Conservation (phyloP, 306 rosid species). For the Senna siamea region DNA sequence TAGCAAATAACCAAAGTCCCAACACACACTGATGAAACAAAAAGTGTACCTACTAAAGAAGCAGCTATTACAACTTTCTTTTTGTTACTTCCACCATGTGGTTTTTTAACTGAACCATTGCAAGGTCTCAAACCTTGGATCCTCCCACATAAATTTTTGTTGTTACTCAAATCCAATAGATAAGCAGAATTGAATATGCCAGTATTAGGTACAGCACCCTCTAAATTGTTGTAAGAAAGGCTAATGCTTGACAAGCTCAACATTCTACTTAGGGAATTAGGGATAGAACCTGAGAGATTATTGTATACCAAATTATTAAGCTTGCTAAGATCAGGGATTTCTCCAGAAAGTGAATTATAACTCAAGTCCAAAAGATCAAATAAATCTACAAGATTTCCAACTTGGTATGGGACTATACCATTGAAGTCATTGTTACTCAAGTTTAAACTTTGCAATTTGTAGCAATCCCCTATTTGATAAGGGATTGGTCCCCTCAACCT, state of each 20-base stretch:
- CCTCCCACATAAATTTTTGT: background rate
- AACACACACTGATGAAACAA: no score
- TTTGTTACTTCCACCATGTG: background rate
- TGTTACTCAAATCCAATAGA: background rate
- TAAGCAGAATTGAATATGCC: background rate
- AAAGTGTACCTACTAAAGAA: background rate
- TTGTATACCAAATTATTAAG: constrained; percentile 38
- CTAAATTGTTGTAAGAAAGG: background rate
- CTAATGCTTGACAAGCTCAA: constrained; percentile 6
- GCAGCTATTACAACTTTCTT: background rate
- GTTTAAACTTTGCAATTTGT: constrained; percentile 19
- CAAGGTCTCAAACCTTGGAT: constrained; percentile 26
- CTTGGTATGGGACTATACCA: constrained; percentile 40
- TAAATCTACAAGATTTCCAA: constrained; percentile 37
- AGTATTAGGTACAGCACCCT: background rate
- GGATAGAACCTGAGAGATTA: constrained; percentile 23
- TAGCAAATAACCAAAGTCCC: no score
- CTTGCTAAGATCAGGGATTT: constrained; percentile 40
- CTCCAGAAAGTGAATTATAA: background rate
- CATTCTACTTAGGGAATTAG: background rate
- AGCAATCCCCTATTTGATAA: constrained; percentile 32
- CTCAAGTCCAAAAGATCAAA: constrained; percentile 13
- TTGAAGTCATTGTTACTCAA: background rate
- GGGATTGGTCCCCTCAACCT: constrained; percentile 43
- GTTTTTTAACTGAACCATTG: background rate